These are phyloP conservation scores for Geum urbanum DNA, from an alignment of 306 rosid species.

Conservation along the genomic window DNA sequence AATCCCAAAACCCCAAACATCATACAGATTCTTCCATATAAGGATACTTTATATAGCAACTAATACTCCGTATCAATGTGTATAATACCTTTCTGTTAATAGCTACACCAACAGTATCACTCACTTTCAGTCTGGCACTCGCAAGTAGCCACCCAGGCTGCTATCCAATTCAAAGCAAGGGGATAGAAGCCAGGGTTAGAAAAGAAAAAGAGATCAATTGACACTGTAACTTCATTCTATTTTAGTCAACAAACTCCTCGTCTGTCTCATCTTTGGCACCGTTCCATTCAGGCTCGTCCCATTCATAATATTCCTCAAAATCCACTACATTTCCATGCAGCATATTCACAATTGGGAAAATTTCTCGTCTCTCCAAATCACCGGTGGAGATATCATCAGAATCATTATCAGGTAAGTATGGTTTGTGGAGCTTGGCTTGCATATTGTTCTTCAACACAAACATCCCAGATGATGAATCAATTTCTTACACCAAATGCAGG, in stretches of 20 bases:
- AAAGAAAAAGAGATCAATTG: background rate
- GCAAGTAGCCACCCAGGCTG: background rate
- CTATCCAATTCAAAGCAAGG: background rate
- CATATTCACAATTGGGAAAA: constrained; percentile 34
- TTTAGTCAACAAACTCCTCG: constrained; percentile 43
- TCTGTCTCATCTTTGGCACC: constrained; percentile 50
- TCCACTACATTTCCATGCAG: constrained; percentile 32
- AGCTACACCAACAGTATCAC: background rate
- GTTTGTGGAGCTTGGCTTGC: constrained; percentile 21
- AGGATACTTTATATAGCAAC: background rate
- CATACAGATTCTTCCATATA: background rate
- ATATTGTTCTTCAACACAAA: constrained; percentile 49
- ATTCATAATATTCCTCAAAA: constrained; percentile 25
- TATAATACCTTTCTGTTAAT: background rate
- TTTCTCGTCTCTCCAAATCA: constrained; percentile 26
- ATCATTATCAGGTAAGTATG: constrained; percentile 28
- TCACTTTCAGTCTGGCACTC: background rate
- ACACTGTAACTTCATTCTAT: background rate
- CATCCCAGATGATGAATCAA: constrained; percentile 50
- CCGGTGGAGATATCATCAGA: constrained; percentile 1
- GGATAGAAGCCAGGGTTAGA: background rate
- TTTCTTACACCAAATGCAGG: constrained; percentile 57
- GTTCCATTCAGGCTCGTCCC: constrained; percentile 24
- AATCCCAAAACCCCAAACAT: too few species aligned
- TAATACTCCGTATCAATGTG: background rate